Evolutionary conservation across 2,329 filamentous ascomycete species (phyloP).

Genomic region (Colletotrichum echinochloae): DNA sequence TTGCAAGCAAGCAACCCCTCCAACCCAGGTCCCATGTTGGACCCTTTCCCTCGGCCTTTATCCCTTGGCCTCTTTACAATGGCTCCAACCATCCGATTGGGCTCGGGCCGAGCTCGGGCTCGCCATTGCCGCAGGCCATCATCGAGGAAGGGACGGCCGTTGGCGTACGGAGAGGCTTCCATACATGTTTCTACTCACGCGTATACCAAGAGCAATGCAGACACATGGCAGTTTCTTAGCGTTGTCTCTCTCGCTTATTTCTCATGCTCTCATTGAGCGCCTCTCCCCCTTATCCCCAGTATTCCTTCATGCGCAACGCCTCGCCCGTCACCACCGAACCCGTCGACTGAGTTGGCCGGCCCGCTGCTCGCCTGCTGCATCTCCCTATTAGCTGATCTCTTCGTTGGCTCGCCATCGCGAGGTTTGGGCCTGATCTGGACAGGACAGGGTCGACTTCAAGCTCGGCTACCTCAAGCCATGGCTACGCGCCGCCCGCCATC

Average conservation of each 20-base stretch:
- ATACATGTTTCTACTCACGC: neutral
- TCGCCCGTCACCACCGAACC: slow-evolving; percentile 29
- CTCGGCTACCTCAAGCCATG: slow-evolving; percentile 14
- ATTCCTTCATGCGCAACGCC: slow-evolving; percentile 23
- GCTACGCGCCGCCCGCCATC: neutral
- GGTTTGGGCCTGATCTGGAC: slow-evolving; percentile 1
- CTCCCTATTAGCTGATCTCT: slow-evolving; percentile 21
- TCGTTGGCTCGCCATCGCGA: neutral
- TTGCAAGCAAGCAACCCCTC: neutral
- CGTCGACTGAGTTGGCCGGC: neutral
- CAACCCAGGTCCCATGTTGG: neutral
- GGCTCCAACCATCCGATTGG: neutral
- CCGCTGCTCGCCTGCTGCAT: slow-evolving; percentile 23
- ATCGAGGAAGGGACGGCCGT: neutral
- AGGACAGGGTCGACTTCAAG: neutral
- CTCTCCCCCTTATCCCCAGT: slow-evolving; percentile 7
- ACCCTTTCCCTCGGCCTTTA: neutral
- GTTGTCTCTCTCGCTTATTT: slow-evolving; percentile 22
- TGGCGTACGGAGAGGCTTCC: neutral
- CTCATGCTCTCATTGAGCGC: slow-evolving; percentile 14
- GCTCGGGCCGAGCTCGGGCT: neutral
- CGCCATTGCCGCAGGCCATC: neutral
- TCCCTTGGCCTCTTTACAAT: neutral
- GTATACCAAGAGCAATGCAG: neutral
- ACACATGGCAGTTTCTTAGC: slow-evolving; percentile 11